phyloP scores from a whole-genome alignment of 768 basidiomycete genomes.

The Boletus edulis region DNA sequence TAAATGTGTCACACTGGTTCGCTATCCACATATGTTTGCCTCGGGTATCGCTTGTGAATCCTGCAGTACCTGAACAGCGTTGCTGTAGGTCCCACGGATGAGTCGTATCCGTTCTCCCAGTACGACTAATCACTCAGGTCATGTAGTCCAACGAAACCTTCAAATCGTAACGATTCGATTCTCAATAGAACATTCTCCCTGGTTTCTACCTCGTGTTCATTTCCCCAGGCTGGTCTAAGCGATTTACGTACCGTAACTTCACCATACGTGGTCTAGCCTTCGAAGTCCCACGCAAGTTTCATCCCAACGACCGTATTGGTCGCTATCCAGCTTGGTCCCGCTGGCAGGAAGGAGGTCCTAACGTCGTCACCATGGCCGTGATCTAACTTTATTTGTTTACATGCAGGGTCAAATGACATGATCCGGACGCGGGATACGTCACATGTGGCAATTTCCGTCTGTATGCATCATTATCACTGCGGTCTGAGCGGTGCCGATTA shows the following conservation, averaged over 20 bases:
- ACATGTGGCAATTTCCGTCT: constrained; percentile 3
- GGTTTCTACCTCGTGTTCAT: background rate
- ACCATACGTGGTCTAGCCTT: background rate
- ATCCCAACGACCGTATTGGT: no score
- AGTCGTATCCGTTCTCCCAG: background rate
- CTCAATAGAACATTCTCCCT: background rate
- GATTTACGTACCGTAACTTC: background rate
- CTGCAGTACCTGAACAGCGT: no score
- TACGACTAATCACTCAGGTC: background rate
- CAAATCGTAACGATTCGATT: background rate
- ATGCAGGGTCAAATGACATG: constrained; percentile 3
- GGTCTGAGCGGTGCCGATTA: constrained; percentile 10
- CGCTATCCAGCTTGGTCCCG: background rate
- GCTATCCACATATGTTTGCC: background rate
- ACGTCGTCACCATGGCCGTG: background rate
- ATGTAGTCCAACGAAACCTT: background rate
- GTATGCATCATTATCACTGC: background rate
- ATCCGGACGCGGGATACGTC: background rate
- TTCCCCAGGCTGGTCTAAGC: background rate
- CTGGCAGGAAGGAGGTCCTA: background rate
- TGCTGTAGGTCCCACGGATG: background rate
- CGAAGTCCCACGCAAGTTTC: background rate
- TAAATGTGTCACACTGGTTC: background rate
- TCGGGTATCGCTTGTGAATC: background rate
- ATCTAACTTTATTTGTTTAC: background rate